Evolutionary conservation across 2,329 filamentous ascomycete genomes (phyloP).

Genomic region (Chrysoporthe cubensis): DNA sequence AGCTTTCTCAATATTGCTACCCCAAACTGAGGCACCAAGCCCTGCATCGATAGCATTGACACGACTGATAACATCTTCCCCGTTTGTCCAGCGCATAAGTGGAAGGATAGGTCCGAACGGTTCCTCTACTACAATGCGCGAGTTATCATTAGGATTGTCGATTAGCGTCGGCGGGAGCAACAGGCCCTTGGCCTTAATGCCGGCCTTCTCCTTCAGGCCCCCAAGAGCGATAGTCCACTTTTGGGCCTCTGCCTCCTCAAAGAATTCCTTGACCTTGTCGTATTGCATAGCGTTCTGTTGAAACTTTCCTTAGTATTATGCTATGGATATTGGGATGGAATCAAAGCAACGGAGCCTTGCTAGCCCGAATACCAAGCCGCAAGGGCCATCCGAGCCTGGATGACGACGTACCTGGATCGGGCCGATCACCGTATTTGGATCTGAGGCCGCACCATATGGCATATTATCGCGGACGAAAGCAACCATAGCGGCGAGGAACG

Average conservation of each 20-base stretch:
- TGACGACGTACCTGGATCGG: constrained; percentile 46
- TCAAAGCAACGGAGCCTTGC: no score
- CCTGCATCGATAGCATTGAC: constrained; percentile 54
- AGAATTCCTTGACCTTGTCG: constrained; percentile 55
- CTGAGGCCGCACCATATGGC: constrained; percentile 48
- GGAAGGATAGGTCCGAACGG: constrained; percentile 53
- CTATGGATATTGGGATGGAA: not conserved
- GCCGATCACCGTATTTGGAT: constrained; percentile 48
- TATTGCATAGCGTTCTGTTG: constrained; percentile 61
- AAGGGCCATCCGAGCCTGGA: not conserved
- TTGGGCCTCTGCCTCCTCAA: constrained; percentile 51
- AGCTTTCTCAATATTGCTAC: constrained; percentile 50
- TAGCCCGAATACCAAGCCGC: no score
- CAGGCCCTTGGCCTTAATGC: constrained; percentile 45
- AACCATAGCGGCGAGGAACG: constrained; percentile 51
- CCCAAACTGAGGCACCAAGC: constrained; percentile 58
- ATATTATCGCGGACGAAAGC: constrained; percentile 43
- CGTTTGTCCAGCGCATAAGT: constrained; percentile 46
- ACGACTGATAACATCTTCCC: constrained; percentile 48
- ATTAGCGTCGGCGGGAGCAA: constrained; percentile 63
- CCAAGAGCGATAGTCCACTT: constrained; percentile 51
- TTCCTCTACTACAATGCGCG: constrained; percentile 59
- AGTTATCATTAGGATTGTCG: constrained; percentile 59
- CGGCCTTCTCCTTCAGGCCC: constrained; percentile 42
- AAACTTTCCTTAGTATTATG: not conserved